phyloP scores from a whole-genome alignment of 805 yeast genomes.

The Wickerhamiella cacticola region DNA sequence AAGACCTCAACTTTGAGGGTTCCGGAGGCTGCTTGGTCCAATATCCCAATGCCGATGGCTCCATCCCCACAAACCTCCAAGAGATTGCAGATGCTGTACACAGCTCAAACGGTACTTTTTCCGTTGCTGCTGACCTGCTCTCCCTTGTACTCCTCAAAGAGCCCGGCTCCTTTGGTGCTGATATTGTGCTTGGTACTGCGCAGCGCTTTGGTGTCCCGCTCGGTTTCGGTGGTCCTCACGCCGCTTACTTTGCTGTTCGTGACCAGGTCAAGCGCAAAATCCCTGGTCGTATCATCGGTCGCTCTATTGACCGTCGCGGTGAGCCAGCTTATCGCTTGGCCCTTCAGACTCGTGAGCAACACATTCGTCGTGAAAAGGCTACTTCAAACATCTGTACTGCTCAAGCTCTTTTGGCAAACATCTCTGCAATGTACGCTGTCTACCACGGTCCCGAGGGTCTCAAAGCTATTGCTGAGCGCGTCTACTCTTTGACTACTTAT shows the following conservation, averaged over 20 bases:
- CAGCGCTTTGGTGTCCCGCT: slow-evolving; percentile 97
- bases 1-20: slow-evolving; percentile 29
- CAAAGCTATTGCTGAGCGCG: slow-evolving; percentile 60
- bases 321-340: slow-evolving; percentile 84
- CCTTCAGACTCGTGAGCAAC: slow-evolving; percentile 95
- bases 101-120: slow-evolving; percentile 55
- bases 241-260: slow-evolving; percentile 90
- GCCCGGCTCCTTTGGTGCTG: slow-evolving; percentile 80
- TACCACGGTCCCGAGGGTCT: slow-evolving; percentile 92
- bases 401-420: slow-evolving; percentile 89
- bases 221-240: slow-evolving; percentile 98
- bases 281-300: slow-evolving; percentile 93
- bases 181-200: slow-evolving; percentile 80
- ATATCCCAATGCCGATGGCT: slow-evolving; percentile 83
- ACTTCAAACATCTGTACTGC: slow-evolving; percentile 98
- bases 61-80: slow-evolving; percentile 38
- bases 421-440: slow-evolving; percentile 90
- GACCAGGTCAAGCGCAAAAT: slow-evolving; percentile 74
- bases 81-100: slow-evolving; percentile 57
- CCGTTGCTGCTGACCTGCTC: slow-evolving; percentile 84
- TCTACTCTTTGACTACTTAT: slow-evolving; percentile 59
- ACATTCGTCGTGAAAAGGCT: slow-evolving; percentile 93
- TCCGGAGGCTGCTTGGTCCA: slow-evolving; percentile 79
- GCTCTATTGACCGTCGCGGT: slow-evolving; percentile 83
- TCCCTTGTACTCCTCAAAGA: slow-evolving; percentile 79